These are phyloP conservation scores for Cyanidiococcus yangmingshanensis DNA, from an alignment of 23 red algal species.

Conservation along the genomic window DNA sequence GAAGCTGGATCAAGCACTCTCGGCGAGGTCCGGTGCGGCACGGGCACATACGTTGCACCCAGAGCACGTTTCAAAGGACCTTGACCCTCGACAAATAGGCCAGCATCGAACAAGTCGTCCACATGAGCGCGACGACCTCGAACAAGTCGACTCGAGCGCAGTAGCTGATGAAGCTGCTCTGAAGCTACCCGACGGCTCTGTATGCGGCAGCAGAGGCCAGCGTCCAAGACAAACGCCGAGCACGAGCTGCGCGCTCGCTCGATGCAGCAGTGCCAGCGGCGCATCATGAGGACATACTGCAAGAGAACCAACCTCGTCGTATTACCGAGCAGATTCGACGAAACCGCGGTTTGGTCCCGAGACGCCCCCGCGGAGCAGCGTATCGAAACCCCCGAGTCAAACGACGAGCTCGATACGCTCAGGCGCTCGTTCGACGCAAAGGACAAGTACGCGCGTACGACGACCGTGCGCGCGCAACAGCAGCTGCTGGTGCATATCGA, in stretches of 20 bases:
- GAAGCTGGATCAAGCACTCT: too few species aligned
- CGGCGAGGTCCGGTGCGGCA: too few species aligned
- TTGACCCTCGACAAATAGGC: too few species aligned
- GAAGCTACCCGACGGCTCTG: too few species aligned
- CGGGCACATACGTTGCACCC: too few species aligned
- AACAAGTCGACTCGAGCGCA: too few species aligned
- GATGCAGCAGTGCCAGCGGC: not conserved
- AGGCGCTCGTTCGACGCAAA: not conserved
- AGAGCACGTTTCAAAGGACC: too few species aligned
- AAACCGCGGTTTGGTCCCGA: slow-evolving; percentile 15
- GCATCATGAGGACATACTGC: slow-evolving; percentile 38
- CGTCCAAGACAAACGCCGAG: not conserved
- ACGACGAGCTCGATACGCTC: slow-evolving; percentile 24
- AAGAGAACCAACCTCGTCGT: slow-evolving; percentile 20
- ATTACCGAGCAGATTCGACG: slow-evolving; percentile 19
- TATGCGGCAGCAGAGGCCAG: not conserved
- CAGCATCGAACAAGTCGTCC: too few species aligned
- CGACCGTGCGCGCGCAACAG: not conserved
- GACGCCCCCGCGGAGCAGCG: slow-evolving; percentile 29
- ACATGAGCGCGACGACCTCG: too few species aligned
- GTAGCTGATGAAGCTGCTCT: not conserved
- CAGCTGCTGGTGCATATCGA: not conserved
- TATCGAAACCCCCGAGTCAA: slow-evolving; percentile 31
- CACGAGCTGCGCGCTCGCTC: not conserved
- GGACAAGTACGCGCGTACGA: slow-evolving; percentile 6